Evolutionary conservation across 768 basidiomycete genomes (phyloP).

Genomic region (Auriscalpium microsporum): DNA sequence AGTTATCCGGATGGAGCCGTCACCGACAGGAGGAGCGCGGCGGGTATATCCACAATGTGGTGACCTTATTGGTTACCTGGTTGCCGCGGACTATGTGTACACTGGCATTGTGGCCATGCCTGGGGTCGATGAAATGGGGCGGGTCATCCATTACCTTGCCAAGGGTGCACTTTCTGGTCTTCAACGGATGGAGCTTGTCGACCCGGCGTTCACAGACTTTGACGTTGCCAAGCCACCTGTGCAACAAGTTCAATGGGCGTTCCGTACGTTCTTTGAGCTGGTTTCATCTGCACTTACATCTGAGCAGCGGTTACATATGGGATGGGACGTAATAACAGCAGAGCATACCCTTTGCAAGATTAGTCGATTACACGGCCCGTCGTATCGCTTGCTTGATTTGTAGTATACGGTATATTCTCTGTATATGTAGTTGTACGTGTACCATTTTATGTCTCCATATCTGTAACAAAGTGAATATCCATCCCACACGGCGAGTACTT

Average conservation of each 20-base stretch:
- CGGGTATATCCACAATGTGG: neutral
- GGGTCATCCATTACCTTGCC: neutral
- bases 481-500: too few species aligned
- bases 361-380: neutral
- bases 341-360: neutral
- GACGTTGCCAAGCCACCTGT: neutral
- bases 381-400: too few species aligned
- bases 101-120: neutral
- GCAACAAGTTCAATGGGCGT: neutral
- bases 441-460: too few species aligned
- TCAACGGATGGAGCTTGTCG: neutral
- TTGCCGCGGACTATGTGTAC: neutral
- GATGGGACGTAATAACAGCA: neutral
- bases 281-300: neutral
- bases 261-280: neutral
- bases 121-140: neutral
- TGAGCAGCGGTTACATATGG: neutral
- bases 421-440: neutral
- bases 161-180: neutral
- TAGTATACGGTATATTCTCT: too few species aligned
- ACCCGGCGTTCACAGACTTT: too few species aligned
- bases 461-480: too few species aligned
- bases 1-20: neutral
- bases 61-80: neutral
- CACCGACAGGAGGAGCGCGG: neutral